These are phyloP conservation scores for Xylariaceae sp. DNA, from an alignment of 2,329 filamentous ascomycete species.

Conservation along the genomic window DNA sequence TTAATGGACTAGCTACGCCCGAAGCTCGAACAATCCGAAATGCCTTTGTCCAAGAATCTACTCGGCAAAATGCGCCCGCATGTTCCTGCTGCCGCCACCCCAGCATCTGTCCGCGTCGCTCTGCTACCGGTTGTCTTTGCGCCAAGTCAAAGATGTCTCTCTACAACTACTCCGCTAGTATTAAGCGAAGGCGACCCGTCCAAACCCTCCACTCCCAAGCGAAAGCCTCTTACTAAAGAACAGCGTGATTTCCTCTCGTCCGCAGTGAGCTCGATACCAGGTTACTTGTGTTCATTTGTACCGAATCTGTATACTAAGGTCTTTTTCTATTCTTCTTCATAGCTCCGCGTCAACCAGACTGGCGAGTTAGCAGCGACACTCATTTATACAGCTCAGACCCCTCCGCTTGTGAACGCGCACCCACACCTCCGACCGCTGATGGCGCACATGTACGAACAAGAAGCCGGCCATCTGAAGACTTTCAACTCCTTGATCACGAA, in stretches of 20 bases:
- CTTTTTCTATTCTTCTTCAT: constrained; percentile 6
- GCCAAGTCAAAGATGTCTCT: constrained; percentile 23
- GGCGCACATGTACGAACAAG: constrained; percentile 98
- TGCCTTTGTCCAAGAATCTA: constrained; percentile 22
- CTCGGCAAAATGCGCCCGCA: constrained; percentile 22
- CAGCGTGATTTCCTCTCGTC: constrained; percentile 72
- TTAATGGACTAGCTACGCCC: not conserved
- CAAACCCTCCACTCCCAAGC: constrained; percentile 34
- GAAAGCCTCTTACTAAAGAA: constrained; percentile 58
- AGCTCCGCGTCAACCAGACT: constrained; percentile 93
- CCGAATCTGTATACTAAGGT: constrained; percentile 4
- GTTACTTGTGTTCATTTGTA: not conserved
- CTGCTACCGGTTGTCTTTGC: constrained; percentile 34
- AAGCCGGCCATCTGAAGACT: constrained; percentile 76
- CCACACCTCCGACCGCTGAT: constrained; percentile 86
- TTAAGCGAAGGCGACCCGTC: constrained; percentile 24
- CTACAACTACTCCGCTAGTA: constrained; percentile 20
- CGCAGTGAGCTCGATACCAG: constrained; percentile 46
- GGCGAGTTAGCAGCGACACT: constrained; percentile 94
- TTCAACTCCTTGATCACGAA: constrained; percentile 80
- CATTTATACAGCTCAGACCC: constrained; percentile 87
- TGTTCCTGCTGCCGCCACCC: not conserved
- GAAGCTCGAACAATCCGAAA: constrained; percentile 10
- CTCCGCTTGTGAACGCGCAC: constrained; percentile 70
- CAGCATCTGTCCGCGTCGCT: constrained; percentile 33